Percentiles rank a stretch among this genome's conserved stretches.
phyloP scores from a whole-genome alignment of 2,329 filamentous ascomycete species.

The Neophaeococcomyces mojaviensis region DNA sequence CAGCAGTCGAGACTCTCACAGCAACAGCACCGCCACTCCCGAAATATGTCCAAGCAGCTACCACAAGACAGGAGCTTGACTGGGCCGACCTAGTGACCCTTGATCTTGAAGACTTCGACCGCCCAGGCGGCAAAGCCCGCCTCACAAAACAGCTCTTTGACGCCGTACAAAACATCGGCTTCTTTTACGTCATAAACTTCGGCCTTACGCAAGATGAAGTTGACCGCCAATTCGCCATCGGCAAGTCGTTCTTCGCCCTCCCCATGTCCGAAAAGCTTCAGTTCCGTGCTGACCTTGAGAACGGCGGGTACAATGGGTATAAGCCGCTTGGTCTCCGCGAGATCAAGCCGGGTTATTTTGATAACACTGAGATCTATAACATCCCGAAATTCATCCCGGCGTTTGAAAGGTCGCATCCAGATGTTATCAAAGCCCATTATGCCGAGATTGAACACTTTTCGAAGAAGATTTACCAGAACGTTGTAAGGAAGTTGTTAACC shows the following conservation, averaged over 20 bases:
- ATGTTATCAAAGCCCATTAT: slow-evolving; percentile 42
- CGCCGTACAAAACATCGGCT: slow-evolving; percentile 42
- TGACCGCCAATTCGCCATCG: slow-evolving; percentile 53
- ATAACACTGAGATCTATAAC: slow-evolving; percentile 56
- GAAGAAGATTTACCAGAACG: slow-evolving; percentile 44
- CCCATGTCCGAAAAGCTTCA: slow-evolving; percentile 53
- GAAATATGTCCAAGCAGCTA: slow-evolving; percentile 2
- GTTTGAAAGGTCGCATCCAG: slow-evolving; percentile 39
- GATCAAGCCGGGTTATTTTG: slow-evolving; percentile 27
- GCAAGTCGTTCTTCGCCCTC: slow-evolving; percentile 48
- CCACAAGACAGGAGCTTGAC: slow-evolving; percentile 14
- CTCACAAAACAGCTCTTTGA: slow-evolving; percentile 48
- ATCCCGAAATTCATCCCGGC: slow-evolving; percentile 49
- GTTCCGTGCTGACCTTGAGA: slow-evolving; percentile 44
- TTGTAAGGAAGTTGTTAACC: slow-evolving; percentile 48
- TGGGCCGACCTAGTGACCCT: slow-evolving; percentile 21
- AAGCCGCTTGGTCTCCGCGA: slow-evolving; percentile 37
- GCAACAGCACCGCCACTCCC: background rate
- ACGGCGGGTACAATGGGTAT: slow-evolving; percentile 51
- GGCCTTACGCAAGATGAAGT: slow-evolving; percentile 51
- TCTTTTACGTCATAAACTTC: slow-evolving; percentile 58
- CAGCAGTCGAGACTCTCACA: background rate
- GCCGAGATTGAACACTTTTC: slow-evolving; percentile 51
- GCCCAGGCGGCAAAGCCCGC: slow-evolving; percentile 46
- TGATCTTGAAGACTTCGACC: slow-evolving; percentile 46